phyloP scores from a whole-genome alignment of 768 basidiomycete species.

The Leccinum disarticulatum region DNA sequence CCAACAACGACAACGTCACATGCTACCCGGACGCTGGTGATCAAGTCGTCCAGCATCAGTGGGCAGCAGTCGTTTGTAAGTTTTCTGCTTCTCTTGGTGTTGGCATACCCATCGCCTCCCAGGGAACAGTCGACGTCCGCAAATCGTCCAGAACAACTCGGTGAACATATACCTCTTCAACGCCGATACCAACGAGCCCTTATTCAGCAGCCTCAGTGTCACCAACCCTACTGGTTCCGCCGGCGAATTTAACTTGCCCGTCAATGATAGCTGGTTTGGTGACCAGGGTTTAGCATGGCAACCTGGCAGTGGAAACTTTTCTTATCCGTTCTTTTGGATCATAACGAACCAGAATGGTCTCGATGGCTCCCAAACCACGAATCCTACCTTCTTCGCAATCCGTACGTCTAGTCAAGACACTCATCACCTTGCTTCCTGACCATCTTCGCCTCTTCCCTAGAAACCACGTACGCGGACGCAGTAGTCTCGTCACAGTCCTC shows the following conservation, averaged over 20 bases:
- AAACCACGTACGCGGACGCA: slow-evolving; percentile 75
- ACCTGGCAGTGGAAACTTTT: slow-evolving; percentile 45
- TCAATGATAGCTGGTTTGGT: slow-evolving; percentile 80
- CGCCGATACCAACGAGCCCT: slow-evolving; percentile 58
- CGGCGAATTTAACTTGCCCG: slow-evolving; percentile 51
- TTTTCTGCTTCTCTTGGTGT: slow-evolving; percentile 25
- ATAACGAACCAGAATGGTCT: slow-evolving; percentile 61
- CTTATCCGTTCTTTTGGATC: slow-evolving; percentile 77
- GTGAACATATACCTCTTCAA: slow-evolving; percentile 81
- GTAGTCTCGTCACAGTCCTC: slow-evolving; percentile 49
- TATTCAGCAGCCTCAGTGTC: slow-evolving; percentile 47
- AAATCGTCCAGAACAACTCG: slow-evolving; percentile 56
- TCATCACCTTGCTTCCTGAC: slow-evolving; percentile 8
- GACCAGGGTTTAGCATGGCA: slow-evolving; percentile 45
- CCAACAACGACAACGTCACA: slow-evolving; percentile 72
- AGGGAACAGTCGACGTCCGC: slow-evolving; percentile 78
- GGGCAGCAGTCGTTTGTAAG: slow-evolving; percentile 79
- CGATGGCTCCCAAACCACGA: slow-evolving; percentile 59
- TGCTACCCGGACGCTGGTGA: slow-evolving; percentile 68
- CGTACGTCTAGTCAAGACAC: slow-evolving; percentile 56
- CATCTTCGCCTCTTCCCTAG: slow-evolving; percentile 34
- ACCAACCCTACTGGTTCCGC: slow-evolving; percentile 54
- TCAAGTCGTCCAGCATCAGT: slow-evolving; percentile 68
- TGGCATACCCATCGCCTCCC: slow-evolving; percentile 18
- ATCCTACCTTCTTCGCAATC: slow-evolving; percentile 75